phyloP scores from a whole-genome alignment of 352 stramenopile species.

The Pythium vanterpoolii region DNA sequence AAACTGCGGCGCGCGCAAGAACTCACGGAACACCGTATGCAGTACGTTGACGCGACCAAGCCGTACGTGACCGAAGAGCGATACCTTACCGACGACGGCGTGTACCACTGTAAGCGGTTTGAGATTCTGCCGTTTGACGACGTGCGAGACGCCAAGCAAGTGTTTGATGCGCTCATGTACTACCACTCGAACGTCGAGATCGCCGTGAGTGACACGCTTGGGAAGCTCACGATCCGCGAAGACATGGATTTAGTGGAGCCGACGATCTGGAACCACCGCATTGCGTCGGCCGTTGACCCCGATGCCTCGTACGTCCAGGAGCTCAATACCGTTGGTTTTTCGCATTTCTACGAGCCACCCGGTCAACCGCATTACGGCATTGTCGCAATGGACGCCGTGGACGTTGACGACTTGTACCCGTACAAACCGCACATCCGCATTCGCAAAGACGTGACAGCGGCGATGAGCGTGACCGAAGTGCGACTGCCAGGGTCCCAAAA shows the following conservation, averaged over 20 bases:
- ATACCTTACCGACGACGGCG: conserved; percentile 14
- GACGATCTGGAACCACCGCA: conserved; percentile 35
- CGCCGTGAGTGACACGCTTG: conserved; percentile 39
- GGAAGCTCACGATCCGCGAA: conserved; percentile 43
- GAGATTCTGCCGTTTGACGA: conserved; percentile 43
- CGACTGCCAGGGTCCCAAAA: not conserved
- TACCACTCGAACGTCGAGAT: conserved; percentile 55
- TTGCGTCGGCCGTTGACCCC: conserved; percentile 32
- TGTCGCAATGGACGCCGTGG: conserved; percentile 31
- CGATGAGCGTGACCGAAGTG: conserved; percentile 5
- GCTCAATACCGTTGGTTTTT: conserved; percentile 19
- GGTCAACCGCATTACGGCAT: conserved; percentile 15
- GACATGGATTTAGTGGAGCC: conserved; percentile 32
- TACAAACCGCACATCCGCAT: conserved; percentile 31
- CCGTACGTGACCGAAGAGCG: conserved; percentile 14
- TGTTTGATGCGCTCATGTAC: conserved; percentile 45
- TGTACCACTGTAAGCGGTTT: conserved; percentile 20
- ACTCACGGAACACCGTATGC: conserved; percentile 10
- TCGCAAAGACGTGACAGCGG: conserved; percentile 24
- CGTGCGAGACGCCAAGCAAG: conserved; percentile 34
- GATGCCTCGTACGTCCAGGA: conserved; percentile 11
- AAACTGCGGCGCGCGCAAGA: conserved; percentile 13
- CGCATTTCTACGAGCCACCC: conserved; percentile 29
- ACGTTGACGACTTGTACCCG: conserved; percentile 45
- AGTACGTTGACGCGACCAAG: conserved; percentile 14